These are phyloP conservation scores for Rhypophila decipiens DNA, from an alignment of 495 filamentous ascomycete species.

Conservation along the genomic window DNA sequence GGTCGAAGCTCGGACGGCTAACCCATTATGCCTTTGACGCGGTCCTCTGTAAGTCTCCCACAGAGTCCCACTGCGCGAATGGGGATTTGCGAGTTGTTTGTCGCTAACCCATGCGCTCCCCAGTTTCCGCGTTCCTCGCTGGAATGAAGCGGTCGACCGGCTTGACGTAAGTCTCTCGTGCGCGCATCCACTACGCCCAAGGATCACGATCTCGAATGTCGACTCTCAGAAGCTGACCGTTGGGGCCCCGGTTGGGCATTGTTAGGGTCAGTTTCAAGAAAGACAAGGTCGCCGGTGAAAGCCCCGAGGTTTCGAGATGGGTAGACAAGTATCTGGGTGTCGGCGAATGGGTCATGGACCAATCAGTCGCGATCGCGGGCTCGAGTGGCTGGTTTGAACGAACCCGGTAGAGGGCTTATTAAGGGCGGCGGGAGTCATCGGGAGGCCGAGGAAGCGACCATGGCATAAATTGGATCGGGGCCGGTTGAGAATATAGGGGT, in stretches of 20 bases:
- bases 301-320: conserved; percentile 80
- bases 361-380: conserved; percentile 84
- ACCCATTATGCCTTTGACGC: conserved; percentile 96
- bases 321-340: conserved; percentile 92
- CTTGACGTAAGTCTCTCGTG: conserved; percentile 71
- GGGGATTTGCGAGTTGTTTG: too few relatives aligned
- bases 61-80: neutral
- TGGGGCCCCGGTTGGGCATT: conserved; percentile 26
- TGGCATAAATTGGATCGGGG: too few relatives aligned
- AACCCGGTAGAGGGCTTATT: conserved; percentile 54
- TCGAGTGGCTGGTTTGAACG: conserved; percentile 86
- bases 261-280: conserved; percentile 76
- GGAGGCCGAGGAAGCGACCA: too few relatives aligned
- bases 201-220: too few relatives aligned
- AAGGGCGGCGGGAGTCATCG: too few relatives aligned
- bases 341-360: conserved; percentile 97
- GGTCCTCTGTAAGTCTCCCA: conserved; percentile 72
- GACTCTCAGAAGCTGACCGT: conserved; percentile 17
- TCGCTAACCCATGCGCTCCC: too few relatives aligned
- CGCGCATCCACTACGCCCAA: too few relatives aligned
- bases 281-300: conserved; percentile 73
- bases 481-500: too few relatives aligned
- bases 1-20: conserved; percentile 79
- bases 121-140: conserved; percentile 91
- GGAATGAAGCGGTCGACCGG: conserved; percentile 95